Percentiles rank a stretch among this genome's conserved stretches.
These are phyloP conservation scores for Dryadomyces quercus-mongolicae DNA, from an alignment of 2,329 filamentous ascomycete species.

Conservation along the genomic window DNA sequence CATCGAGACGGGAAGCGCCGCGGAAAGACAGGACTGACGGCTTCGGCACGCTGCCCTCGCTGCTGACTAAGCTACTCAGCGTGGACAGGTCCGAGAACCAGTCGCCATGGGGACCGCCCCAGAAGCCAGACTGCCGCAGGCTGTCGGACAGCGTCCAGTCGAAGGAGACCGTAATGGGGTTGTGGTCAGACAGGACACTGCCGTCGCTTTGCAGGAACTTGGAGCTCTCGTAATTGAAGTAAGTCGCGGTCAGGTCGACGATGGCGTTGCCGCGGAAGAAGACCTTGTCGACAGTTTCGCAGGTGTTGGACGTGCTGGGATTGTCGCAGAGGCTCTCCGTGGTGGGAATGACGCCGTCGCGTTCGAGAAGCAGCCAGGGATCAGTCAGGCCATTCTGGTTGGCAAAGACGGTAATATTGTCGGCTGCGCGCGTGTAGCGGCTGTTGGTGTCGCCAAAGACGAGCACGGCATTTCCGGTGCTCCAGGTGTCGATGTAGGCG, in stretches of 20 bases:
- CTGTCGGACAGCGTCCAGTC: slow-evolving; percentile 25
- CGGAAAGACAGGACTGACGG: slow-evolving; percentile 29
- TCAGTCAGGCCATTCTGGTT: slow-evolving; percentile 41
- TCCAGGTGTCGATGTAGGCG: slow-evolving; percentile 42
- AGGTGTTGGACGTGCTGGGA: slow-evolving; percentile 38
- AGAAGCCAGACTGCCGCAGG: slow-evolving; percentile 31
- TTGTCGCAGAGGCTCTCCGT: slow-evolving; percentile 40
- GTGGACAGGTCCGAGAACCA: slow-evolving; percentile 44
- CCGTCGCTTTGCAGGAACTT: slow-evolving; percentile 47
- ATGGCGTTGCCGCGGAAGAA: slow-evolving; percentile 43
- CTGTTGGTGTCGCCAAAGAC: slow-evolving; percentile 55
- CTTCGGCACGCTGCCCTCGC: slow-evolving; percentile 17
- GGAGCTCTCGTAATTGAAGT: slow-evolving; percentile 41
- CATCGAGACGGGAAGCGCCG: slow-evolving; percentile 37
- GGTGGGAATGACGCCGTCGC: slow-evolving; percentile 31
- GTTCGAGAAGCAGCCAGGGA: slow-evolving; percentile 45
- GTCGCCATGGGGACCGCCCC: slow-evolving; percentile 34
- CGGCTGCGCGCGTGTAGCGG: slow-evolving; percentile 44
- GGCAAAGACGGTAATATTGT: slow-evolving; percentile 38
- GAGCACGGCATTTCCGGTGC: slow-evolving; percentile 47
- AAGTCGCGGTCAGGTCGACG: slow-evolving; percentile 31
- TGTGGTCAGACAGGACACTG: slow-evolving; percentile 49
- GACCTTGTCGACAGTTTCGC: slow-evolving; percentile 57
- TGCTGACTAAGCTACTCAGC: slow-evolving; percentile 16
- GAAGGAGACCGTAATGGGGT: slow-evolving; percentile 48